A percentile compares a stretch with the other conserved stretches of the same genome.
These are phyloP conservation scores for Lolium multiflorum DNA, from an alignment of 176 grass and related monocot species.

Conservation along the genomic window DNA sequence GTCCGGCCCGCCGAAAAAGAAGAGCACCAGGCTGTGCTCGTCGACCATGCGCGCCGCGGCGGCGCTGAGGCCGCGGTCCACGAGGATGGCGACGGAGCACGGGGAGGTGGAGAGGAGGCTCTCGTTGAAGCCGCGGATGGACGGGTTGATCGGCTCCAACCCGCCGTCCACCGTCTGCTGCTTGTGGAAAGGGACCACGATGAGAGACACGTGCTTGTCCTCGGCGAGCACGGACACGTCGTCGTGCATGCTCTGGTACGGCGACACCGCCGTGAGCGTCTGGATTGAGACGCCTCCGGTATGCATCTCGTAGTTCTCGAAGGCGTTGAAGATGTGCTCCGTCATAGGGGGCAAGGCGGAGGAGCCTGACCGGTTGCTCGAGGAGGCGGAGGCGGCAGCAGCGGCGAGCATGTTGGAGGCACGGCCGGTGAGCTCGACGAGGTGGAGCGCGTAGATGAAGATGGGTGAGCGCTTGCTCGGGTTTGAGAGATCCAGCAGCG, in stretches of 20 bases:
- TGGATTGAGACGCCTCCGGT: slow-evolving; percentile 73
- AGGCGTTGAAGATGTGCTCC: slow-evolving; percentile 73
- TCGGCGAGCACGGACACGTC: slow-evolving; percentile 74
- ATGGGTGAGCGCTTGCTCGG: slow-evolving; percentile 84
- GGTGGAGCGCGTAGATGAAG: slow-evolving; percentile 91
- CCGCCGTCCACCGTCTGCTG: slow-evolving; percentile 83
- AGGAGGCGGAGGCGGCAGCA: slow-evolving; percentile 36
- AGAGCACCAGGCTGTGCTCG: slow-evolving; percentile 51
- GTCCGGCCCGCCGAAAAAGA: slow-evolving; percentile 94
- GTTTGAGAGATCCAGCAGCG: slow-evolving; percentile 70
- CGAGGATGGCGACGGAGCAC: slow-evolving; percentile 82
- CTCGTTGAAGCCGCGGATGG: slow-evolving; percentile 68
- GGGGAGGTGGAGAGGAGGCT: slow-evolving; percentile 59
- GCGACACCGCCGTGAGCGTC: slow-evolving; percentile 69
- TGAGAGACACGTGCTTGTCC: slow-evolving; percentile 78
- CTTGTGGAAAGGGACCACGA: slow-evolving; percentile 95
- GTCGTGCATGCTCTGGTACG: slow-evolving; percentile 83
- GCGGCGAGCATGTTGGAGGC: slow-evolving; percentile 83
- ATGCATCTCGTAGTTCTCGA: slow-evolving; percentile 71
- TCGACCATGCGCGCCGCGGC: slow-evolving; percentile 44
- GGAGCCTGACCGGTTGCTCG: slow-evolving; percentile 17
- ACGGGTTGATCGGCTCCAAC: slow-evolving; percentile 69
- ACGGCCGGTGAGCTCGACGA: slow-evolving; percentile 86
- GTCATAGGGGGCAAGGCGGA: slow-evolving; percentile 34
- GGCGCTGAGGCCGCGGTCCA: slow-evolving; percentile 80